Evolutionary conservation across 495 filamentous ascomycete genomes (phyloP), one percentile per base, ranked within the genome.

Genomic region (Gamarada debralockiae): DNA sequence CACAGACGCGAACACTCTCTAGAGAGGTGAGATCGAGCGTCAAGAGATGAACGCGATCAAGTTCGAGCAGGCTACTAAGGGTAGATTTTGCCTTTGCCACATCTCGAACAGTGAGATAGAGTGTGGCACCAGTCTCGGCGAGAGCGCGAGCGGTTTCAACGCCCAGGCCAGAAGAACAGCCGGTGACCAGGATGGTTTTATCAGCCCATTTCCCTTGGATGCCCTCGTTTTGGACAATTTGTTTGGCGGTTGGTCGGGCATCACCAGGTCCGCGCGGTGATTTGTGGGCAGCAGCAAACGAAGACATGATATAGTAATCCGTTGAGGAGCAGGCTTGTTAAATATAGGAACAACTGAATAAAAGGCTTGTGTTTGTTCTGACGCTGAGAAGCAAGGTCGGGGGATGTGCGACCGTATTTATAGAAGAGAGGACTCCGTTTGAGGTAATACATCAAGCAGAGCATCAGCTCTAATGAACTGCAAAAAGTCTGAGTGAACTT

Each of bases 121-220:
- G 46, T 3, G 64, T 70, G 5, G 75, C 77, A 0, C 77, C 78
- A 0, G 78, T 81, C 14, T 64, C 51, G 34, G 54, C 53, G 5
- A 81, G 51, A 0, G 78, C 75, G 20, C 67, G 64, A n/a, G 68
- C 73, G 0, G 74, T 79, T 55, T 79, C 72, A 51, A 77, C 62
- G 3, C 79, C 80, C 37, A 82, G 73, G 5, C 80, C 79, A 1
- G 73, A 68, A n/a, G 73, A 72, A 17, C 59, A 61, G 18, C 80
- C 78, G 2, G 77, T 81, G 39, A 82, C 66, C 22, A 81, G 37
- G 46, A 78, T 65, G 24, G 73, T 67, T 63, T 80, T 79, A 51
- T 63, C 75, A 1, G 34, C 47, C 13, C 74, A 50, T 14, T 65
- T 68, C 13, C 67, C 70, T 22, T 67, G 55, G 15, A 76, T 52